These are phyloP conservation scores for Puccinia hordei DNA, from an alignment of 1,284 basidiomycete species.

Conservation along the genomic window DNA sequence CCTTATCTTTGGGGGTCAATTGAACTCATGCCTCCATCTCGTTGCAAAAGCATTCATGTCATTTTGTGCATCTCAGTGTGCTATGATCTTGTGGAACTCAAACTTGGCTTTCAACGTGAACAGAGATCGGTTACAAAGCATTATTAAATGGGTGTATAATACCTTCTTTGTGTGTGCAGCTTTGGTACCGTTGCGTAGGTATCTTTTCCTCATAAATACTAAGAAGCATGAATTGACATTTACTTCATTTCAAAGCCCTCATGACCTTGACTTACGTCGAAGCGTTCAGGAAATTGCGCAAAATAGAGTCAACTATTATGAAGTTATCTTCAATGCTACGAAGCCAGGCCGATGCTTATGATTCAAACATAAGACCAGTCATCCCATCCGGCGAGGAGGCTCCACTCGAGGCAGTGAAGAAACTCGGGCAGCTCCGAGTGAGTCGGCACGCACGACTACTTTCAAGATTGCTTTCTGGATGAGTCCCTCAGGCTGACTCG, in stretches of 20 bases:
- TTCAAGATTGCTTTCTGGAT: neutral
- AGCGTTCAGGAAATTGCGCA: slow-evolving; percentile 6
- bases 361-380: neutral
- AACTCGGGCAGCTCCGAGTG: neutral
- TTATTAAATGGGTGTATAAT: slow-evolving; percentile 10
- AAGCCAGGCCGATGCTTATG: neutral
- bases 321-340: neutral
- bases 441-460: neutral
- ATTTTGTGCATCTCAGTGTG: slow-evolving; percentile 6
- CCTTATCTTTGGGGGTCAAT: neutral
- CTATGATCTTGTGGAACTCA: slow-evolving; percentile 20
- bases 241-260: neutral
- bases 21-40: neutral
- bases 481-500: too few relatives aligned
- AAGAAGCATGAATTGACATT: neutral
- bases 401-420: neutral
- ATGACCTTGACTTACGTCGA: neutral
- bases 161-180: neutral
- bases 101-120: neutral
- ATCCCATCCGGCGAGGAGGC: neutral
- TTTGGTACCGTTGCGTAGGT: slow-evolving; percentile 18
- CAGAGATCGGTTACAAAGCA: neutral
- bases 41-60: slow-evolving; percentile 1
- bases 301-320: neutral
- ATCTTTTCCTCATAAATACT: neutral